Base-by-base conservation (phyloP, 139 green algal species). In the Nannochloris sp. region DNA sequence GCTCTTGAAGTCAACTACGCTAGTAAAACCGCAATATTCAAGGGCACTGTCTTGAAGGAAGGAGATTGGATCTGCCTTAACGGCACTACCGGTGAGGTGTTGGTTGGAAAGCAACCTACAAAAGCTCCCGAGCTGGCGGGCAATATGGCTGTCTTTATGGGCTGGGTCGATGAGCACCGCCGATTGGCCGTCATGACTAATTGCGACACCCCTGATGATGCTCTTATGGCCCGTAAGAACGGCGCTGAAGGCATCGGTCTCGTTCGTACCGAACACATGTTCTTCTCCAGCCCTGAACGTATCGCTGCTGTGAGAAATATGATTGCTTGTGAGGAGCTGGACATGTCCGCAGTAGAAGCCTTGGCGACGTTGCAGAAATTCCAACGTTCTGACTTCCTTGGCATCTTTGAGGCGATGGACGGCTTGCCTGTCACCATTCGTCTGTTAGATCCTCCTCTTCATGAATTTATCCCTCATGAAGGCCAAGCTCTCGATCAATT, bases 251-350 rank as follows among this genome's bases (percentile, higher is more conserved):
- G 90, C 62, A 92, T 96, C 42, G 90, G 90, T 23, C 71, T 96
- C 8, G 77, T 78, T 33, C 82, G 90, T 59, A 96, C 90, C 0
- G 90, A 96, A 77, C 90, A 96, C 83, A 96, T 96, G 90, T 95
- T 96, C 76, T 96, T 96, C 64, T 60, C 74, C 34, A 85, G 71
- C 1, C 68, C 78, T 15, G 81, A 95, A 74, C 78, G 90, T 61
- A 92, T 97, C 47, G 65, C 70, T 5, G 82, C 84, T 6, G 83
- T 96, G 60, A 70, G 90, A 3, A 74, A 84, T 54, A 96, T 96
- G 89, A 96, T 96, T 55, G 83, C 87, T 27, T 81, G 82, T 34
- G 71, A 83, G 56, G 81, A 90, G 72, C 65, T 89, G 34, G 53
- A 74, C 30, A 47, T 35, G 13, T 45, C 54, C 31, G 46, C 46